These are phyloP conservation scores for Aspergillus jensenii DNA, from an alignment of 2,329 filamentous ascomycete genomes.

Conservation along the genomic window DNA sequence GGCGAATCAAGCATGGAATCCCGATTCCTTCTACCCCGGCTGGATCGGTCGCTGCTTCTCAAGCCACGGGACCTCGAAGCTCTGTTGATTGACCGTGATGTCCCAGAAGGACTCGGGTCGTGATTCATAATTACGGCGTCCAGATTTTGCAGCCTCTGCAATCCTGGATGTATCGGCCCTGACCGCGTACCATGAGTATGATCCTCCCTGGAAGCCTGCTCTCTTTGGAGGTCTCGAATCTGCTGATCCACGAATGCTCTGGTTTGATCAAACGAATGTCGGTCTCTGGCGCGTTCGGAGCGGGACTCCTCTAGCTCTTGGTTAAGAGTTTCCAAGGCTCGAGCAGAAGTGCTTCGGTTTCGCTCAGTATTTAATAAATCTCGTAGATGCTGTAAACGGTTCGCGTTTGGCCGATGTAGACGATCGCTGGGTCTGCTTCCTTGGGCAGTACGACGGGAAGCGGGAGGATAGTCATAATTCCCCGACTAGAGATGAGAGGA, in stretches of 20 bases:
- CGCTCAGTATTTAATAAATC: conserved; percentile 39
- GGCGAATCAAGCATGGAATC: conserved; percentile 27
- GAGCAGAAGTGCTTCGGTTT: conserved; percentile 27
- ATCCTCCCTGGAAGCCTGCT: conserved; percentile 13
- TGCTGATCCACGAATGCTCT: conserved; percentile 27
- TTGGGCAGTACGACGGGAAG: conserved; percentile 32
- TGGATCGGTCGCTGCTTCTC: conserved; percentile 20
- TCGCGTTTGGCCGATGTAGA: conserved; percentile 22
- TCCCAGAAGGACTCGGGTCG: conserved; percentile 18
- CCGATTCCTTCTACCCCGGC: conserved; percentile 12
- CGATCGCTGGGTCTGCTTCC: conserved; percentile 24
- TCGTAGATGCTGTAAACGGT: conserved; percentile 38
- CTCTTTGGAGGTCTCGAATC: conserved; percentile 22
- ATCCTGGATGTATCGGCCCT: conserved; percentile 11
- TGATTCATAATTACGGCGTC: conserved; percentile 17
- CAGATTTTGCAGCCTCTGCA: conserved; percentile 14
- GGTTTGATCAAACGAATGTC: conserved; percentile 26
- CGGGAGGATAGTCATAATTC: conserved; percentile 44
- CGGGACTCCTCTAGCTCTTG: conserved; percentile 38
- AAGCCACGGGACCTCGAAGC: conserved; percentile 21
- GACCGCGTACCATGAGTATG: conserved; percentile 15
- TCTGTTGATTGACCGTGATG: conserved; percentile 16
- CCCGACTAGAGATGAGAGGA: conserved; percentile 35
- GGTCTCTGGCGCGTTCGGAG: conserved; percentile 25
- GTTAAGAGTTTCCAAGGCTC: conserved; percentile 41